Conservation (phyloP, 116 monocot species). For the Iris pallida region DNA sequence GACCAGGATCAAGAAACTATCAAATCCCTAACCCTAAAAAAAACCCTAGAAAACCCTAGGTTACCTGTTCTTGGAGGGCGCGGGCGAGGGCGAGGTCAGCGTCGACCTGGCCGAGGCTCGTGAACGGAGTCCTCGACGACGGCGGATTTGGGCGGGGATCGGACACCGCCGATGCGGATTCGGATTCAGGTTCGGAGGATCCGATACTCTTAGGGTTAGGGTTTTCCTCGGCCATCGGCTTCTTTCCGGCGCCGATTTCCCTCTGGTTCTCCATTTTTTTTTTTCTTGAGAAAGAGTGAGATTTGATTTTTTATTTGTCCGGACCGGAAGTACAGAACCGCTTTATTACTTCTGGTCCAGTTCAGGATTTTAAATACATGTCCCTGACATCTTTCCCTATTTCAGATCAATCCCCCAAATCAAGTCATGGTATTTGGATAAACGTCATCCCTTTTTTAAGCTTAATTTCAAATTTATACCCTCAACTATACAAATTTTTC, state of each 20-base stretch:
- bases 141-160: conserved; percentile 4
- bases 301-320: neutral
- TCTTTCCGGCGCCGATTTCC: conserved; percentile 18
- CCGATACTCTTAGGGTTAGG: conserved; percentile 24
- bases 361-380: no score
- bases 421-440: no score
- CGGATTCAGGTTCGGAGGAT: neutral
- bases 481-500: no score
- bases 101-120: conserved; percentile 82
- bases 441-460: no score
- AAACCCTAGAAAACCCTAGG: neutral
- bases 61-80: conserved; percentile 88
- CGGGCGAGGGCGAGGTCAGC: conserved; percentile 91
- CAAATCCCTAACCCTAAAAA: neutral
- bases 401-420: no score
- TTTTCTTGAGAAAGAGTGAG: neutral
- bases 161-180: neutral
- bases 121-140: conserved; percentile 53
- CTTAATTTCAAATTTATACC: no score
- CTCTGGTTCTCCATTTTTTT: neutral
- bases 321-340: no score
- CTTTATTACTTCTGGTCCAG: no score
- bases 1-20: neutral
- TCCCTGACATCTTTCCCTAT: no score
- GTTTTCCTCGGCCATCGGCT: conserved; percentile 15